Evolutionary conservation across 139 green algal species (phyloP), one percentile per base, ranked within the genome.

Genomic region (Nannochloris sp.): DNA sequence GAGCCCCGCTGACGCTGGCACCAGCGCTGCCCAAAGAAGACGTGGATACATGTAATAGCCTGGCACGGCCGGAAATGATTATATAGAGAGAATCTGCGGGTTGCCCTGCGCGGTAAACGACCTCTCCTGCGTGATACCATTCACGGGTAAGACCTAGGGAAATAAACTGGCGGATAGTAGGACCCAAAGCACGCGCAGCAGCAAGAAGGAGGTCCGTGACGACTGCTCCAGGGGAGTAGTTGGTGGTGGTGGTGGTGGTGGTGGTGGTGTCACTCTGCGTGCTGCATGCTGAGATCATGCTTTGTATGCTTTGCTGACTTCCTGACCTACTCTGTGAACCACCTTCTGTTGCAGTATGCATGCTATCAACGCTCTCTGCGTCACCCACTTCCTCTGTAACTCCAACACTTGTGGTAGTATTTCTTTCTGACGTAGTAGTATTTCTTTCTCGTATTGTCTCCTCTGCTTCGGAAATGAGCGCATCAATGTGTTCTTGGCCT

Each of bases 61-160:
- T 68, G 54, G 86, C 53, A 5, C 86, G 75, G 5, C 86, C 86
- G 34, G 61, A 80, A 68, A 93, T 93, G n/a, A 89, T 56, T 12
- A 93, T 64, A 69, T 79, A 93, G 57, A 93, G 56, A 47, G 69
- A 82, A n/a, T 74, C 76, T 6, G 85, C 85, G 6, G 75, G 53
- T 23, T 86, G 77, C 12, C 77, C 76, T 27, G 75, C 62, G 55
- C 63, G 67, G 73, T 87, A 93, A 12, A 74, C 81, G 31, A 80
- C 68, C 33, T 93, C 81, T 2, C 85, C 84, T 14, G 73, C 72
- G 51, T 68, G 69, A 19, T 84, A 72, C 86, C 86, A 93, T 36
- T 89, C 78, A 2, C 86, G 59, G 65, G 88, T 93, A 37, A 93
- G 73, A 2, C 86, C 86, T 15, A 91, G 76, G 29, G 47, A 78